phyloP scores from a whole-genome alignment of 192 early-diverging fungal species.

The Dimargaris cristalligena region DNA sequence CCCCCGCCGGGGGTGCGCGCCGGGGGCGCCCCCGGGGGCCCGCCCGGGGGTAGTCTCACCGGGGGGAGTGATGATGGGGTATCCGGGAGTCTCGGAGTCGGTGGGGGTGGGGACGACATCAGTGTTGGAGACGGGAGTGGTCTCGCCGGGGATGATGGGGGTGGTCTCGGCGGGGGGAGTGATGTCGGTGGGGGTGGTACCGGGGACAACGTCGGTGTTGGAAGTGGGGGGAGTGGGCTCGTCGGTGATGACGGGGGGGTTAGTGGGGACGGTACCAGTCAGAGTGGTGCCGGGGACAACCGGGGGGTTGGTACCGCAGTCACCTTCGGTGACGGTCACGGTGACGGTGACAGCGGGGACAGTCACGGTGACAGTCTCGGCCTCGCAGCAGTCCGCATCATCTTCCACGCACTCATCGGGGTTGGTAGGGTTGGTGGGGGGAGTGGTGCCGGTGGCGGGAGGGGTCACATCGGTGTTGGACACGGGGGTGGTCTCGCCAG shows the following conservation, averaged over 20 bases:
- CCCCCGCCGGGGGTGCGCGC: no score
- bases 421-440: no score
- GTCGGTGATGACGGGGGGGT: not conserved
- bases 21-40: no score
- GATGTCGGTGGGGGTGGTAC: not conserved
- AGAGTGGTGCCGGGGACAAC: slow-evolving; percentile 1
- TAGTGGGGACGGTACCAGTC: not conserved
- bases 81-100: no score
- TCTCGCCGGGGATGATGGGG: not conserved
- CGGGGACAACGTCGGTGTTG: not conserved
- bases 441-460: no score
- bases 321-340: not conserved
- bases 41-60: not conserved
- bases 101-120: not conserved
- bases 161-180: slow-evolving; percentile 3
- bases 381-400: not conserved
- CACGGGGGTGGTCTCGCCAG: not conserved
- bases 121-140: not conserved
- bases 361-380: slow-evolving; percentile 8
- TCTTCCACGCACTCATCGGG: slow-evolving; percentile 8
- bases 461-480: not conserved
- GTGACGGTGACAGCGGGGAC: slow-evolving; percentile 7
- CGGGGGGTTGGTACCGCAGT: not conserved
- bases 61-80: no score
- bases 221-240: not conserved